These are phyloP conservation scores for Bryum argenteum DNA, from an alignment of 225 moss, liverwort and hornwort species.

Conservation along the genomic window DNA sequence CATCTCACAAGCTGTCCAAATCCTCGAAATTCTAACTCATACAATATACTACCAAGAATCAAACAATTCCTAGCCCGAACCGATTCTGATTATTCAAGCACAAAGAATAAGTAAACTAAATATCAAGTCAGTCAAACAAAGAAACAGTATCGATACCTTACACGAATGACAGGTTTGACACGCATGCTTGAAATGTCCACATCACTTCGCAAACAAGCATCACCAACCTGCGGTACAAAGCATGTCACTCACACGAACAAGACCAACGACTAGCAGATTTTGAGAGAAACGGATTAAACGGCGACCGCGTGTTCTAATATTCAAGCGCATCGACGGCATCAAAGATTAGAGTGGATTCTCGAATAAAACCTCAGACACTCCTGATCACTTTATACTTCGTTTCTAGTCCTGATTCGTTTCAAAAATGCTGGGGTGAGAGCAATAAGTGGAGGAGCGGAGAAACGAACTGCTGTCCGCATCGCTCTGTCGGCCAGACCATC, in stretches of 20 bases:
- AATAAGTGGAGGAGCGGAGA: too few relatives aligned
- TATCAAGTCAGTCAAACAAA: background rate
- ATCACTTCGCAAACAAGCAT: too few relatives aligned
- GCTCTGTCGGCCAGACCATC: background rate
- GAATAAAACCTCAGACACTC: too few relatives aligned
- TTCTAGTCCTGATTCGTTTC: too few relatives aligned
- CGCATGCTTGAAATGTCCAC: background rate
- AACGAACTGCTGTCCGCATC: too few relatives aligned
- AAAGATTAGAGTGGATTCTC: background rate
- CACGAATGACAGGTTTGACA: background rate
- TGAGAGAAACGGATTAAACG: background rate
- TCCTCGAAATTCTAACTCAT: background rate
- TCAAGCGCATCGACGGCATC: conserved; percentile 1
- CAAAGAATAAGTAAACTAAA: background rate
- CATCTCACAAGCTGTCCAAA: background rate
- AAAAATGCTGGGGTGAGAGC: too few relatives aligned
- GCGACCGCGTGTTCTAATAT: background rate
- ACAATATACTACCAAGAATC: background rate
- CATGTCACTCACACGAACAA: too few relatives aligned
- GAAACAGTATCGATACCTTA: background rate
- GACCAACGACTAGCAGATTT: too few relatives aligned
- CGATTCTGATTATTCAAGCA: background rate
- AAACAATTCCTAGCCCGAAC: background rate
- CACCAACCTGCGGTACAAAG: too few relatives aligned
- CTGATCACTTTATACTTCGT: too few relatives aligned